Percentiles rank a stretch among this genome's conserved stretches.
phyloP scores from a whole-genome alignment of 257 asterid genomes.

The Striga asiatica region DNA sequence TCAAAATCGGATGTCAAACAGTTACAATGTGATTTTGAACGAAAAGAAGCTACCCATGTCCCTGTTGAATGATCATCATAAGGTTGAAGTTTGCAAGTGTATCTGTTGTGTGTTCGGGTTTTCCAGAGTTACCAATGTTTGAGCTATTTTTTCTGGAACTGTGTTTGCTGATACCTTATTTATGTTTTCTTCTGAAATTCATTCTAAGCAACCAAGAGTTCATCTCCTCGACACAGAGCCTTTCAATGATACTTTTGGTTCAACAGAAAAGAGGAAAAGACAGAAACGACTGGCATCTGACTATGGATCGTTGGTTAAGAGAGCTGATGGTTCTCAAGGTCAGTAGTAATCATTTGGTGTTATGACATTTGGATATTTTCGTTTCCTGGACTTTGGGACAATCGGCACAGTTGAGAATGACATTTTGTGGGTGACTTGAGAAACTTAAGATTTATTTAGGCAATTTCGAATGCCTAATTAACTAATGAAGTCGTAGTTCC shows the following conservation, averaged over 20 bases:
- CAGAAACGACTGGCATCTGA: slow-evolving; percentile 62
- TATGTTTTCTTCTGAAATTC: slow-evolving; percentile 2
- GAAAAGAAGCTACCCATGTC: slow-evolving; percentile 87
- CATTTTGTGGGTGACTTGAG: neutral
- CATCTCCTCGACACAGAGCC: slow-evolving; percentile 90
- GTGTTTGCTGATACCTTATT: slow-evolving; percentile 5
- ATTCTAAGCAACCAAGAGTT: slow-evolving; percentile 75
- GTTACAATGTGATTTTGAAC: slow-evolving; percentile 73
- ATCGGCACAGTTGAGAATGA: neutral
- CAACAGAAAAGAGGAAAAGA: slow-evolving; percentile 75
- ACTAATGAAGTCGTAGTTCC: slow-evolving; percentile 35
- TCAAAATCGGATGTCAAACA: slow-evolving; percentile 60
- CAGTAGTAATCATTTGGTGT: slow-evolving; percentile 13
- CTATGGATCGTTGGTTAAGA: slow-evolving; percentile 61
- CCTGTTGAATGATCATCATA: slow-evolving; percentile 74
- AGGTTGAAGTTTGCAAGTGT: slow-evolving; percentile 36
- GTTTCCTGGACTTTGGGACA: too few species aligned
- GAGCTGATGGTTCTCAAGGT: slow-evolving; percentile 93
- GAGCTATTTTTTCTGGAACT: neutral
- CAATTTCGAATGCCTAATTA: too few species aligned
- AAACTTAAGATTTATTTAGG: slow-evolving; percentile 1
- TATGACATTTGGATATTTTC: too few species aligned
- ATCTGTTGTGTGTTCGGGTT: neutral
- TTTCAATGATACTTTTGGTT: slow-evolving; percentile 84
- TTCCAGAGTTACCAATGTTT: neutral